A percentile compares a stretch with the other conserved stretches of the same genome.
phyloP scores from a whole-genome alignment of 371 early-diverging fungal species.

The Mucor ambiguus region DNA sequence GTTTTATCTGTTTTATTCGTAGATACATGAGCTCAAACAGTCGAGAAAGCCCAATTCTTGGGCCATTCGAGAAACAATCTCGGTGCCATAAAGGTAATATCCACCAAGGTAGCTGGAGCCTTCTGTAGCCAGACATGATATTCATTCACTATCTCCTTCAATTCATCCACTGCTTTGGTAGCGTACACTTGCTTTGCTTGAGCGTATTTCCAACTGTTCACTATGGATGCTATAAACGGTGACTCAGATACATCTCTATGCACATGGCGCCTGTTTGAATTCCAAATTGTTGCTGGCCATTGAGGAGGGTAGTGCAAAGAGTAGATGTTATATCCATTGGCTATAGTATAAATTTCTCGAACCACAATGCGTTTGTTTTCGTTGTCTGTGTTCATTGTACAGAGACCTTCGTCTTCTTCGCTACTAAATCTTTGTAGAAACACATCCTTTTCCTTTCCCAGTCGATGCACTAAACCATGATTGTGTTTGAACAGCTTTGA shows the following conservation, averaged over 20 bases:
- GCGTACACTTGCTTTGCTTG: slow-evolving; percentile 10
- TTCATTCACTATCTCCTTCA: slow-evolving; percentile 6
- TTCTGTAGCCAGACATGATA: slow-evolving; percentile 4
- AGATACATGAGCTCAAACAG: background rate
- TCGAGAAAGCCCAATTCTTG: slow-evolving; percentile 4
- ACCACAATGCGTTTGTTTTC: background rate
- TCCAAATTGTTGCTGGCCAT: background rate
- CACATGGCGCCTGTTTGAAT: background rate
- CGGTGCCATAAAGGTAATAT: background rate
- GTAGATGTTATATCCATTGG: background rate
- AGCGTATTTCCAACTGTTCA: background rate
- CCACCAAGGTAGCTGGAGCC: background rate
- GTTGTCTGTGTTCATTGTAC: background rate
- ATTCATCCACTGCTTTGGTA: background rate
- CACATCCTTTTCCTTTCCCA: background rate
- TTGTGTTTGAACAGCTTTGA: background rate
- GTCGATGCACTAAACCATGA: background rate
- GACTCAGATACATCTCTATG: background rate
- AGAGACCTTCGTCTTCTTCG: background rate
- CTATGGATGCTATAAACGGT: background rate
- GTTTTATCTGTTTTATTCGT: background rate
- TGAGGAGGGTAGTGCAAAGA: background rate
- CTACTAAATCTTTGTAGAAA: background rate
- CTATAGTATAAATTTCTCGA: background rate
- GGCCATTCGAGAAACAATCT: slow-evolving; percentile 9